These are phyloP conservation scores for Acanthamoeba healyi DNA, from an alignment of 208 protist species.

Conservation along the genomic window DNA sequence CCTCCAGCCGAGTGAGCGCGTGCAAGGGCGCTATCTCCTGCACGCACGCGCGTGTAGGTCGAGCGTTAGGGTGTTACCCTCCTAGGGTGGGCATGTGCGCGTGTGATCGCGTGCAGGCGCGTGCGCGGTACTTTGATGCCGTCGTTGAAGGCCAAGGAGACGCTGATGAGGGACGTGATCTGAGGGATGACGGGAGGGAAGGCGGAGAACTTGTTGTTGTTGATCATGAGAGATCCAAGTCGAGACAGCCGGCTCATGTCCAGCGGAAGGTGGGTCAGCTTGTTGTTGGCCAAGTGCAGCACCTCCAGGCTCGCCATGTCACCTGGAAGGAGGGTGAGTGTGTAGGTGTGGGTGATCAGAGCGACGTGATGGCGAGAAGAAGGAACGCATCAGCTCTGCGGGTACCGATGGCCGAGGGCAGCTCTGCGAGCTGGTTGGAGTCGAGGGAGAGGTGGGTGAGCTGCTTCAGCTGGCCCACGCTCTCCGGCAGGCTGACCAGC, in stretches of 20 bases:
- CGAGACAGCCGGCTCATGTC: not conserved
- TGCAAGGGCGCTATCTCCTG: not conserved
- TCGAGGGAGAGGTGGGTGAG: conserved; percentile 18
- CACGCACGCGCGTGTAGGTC: no score
- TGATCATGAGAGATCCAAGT: not conserved
- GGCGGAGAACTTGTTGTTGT: conserved; percentile 36
- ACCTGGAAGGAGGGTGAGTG: no score
- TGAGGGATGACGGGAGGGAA: not conserved
- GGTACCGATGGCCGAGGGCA: conserved; percentile 16
- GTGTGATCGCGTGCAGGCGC: not conserved
- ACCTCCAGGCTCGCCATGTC: not conserved
- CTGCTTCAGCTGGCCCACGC: not conserved
- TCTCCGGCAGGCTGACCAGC: not conserved
- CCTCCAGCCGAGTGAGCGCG: not conserved
- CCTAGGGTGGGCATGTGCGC: not conserved
- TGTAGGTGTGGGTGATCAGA: no score
- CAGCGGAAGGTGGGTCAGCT: conserved; percentile 5
- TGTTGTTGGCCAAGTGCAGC: conserved; percentile 32
- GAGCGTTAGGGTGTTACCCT: no score
- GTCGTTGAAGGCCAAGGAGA: conserved; percentile 42
- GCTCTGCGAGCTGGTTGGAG: conserved; percentile 15
- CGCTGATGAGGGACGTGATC: not conserved
- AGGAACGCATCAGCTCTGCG: no score
- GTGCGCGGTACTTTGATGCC: not conserved
- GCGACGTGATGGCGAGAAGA: no score